Percentiles rank a stretch among this genome's conserved stretches.
Conservation (phyloP, 2,329 filamentous ascomycete species). For the Didymella arachidicola region DNA sequence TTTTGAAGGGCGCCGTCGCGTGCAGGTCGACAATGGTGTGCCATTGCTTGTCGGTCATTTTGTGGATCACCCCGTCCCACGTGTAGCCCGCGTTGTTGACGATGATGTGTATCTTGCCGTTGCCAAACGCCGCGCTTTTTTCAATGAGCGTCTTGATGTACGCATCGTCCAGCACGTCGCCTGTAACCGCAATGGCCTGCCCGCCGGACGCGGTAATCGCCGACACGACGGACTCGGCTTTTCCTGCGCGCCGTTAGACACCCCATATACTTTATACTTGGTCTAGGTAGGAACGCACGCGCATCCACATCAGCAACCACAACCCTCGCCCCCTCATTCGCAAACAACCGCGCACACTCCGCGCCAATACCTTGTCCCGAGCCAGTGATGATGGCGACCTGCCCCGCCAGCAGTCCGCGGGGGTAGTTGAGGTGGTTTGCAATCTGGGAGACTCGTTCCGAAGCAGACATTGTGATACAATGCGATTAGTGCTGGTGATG, state of each 20-base stretch:
- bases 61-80: slow-evolving; percentile 92
- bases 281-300: slow-evolving; percentile 51
- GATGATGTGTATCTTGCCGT: slow-evolving; percentile 88
- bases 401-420: slow-evolving; percentile 76
- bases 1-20: slow-evolving; percentile 84
- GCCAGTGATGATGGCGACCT: slow-evolving; percentile 88
- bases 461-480: slow-evolving; percentile 22
- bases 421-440: slow-evolving; percentile 83
- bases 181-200: slow-evolving; percentile 74
- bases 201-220: slow-evolving; percentile 73
- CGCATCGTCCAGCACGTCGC: slow-evolving; percentile 75
- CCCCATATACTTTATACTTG: too few species aligned
- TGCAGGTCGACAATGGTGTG: slow-evolving; percentile 85
- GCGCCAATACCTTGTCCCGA: slow-evolving; percentile 88
- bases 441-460: slow-evolving; percentile 70
- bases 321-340: slow-evolving; percentile 86
- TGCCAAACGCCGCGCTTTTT: slow-evolving; percentile 79
- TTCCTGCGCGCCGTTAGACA: slow-evolving; percentile 58
- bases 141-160: slow-evolving; percentile 78
- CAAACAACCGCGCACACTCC: slow-evolving; percentile 81
- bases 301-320: slow-evolving; percentile 84
- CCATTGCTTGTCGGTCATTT: slow-evolving; percentile 92
- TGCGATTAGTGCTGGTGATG: too few species aligned
- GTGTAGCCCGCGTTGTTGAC: slow-evolving; percentile 94
- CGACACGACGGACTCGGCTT: slow-evolving; percentile 72